Evolutionary conservation across 805 yeast species (phyloP), one percentile per base, ranked within the genome.

Genomic region (Kodamaea lidongshanica): DNA sequence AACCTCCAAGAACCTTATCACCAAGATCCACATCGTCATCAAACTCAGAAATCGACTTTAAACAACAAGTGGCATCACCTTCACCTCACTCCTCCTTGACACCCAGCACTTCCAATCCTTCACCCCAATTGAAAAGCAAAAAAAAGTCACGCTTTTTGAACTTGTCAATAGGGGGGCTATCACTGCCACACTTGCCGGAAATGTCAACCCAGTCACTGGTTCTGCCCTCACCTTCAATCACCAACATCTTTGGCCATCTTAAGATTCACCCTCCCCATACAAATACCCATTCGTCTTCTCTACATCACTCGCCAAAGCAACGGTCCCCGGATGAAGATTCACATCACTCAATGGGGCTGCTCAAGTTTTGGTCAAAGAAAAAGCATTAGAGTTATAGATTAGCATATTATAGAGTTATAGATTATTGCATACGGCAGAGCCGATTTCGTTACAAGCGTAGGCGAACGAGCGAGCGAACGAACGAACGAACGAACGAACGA

Each of bases 361-460:
- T 37, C 14, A 48, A 46, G 32, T 35, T 48, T 19, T 48, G 50
- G 50, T 34, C 35, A 27, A 48, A 44, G 31, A 44, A 35, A 28
- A 38, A 40, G 33, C 39, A 34, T 28, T 21, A 27, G 12, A n/a
- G n/a, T n/a, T n/a, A n/a, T n/a, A n/a, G n/a, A n/a, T n/a, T n/a
- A 22, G 23, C 25, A 22, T 21, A 11, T 27, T 28, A 28, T 28
- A 23, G 25, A 21, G 17, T 28, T 21, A 28, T 28, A 28, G 32
- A 28, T 12, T 28, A 28, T 23, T n/a, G n/a, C n/a, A n/a, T n/a
- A n/a, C n/a, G n/a, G n/a, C n/a, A n/a, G n/a, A n/a, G n/a, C n/a
- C n/a, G n/a, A n/a, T n/a, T n/a, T n/a, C n/a, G n/a, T n/a, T n/a
- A n/a, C n/a, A n/a, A n/a, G n/a, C n/a, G n/a, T n/a, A n/a, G n/a